Base-by-base conservation (phyloP, 768 basidiomycete genomes). In the Lactarius indigo region DNA sequence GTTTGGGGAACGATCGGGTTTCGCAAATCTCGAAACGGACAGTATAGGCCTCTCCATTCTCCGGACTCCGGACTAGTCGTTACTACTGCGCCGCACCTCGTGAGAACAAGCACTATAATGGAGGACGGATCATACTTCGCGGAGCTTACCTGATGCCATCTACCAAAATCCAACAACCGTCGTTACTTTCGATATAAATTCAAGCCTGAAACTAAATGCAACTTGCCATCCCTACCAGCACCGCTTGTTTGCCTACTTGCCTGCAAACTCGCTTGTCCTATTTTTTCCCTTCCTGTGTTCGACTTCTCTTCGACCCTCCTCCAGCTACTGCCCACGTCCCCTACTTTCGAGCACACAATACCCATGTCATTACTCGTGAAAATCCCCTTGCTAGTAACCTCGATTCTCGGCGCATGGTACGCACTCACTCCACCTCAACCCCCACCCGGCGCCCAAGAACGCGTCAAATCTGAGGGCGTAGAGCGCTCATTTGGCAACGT, bases 351-450 rank as follows among this genome's bases (percentile, higher is more conserved):
- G 2, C 12, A 8, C 42, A 17, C 41, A 28, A n/a, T 42, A 41
- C 1, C 20, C 23, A 70, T 70, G 69, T 68, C 59, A 3, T 55
- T 44, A 13, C 42, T 62, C 26, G 30, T 61, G 30, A 70, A 70
- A 64, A 42, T 64, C 6, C 60, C 63, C 5, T 35, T 70, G 17
- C 35, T 68, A 39, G 4, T 47, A 8, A 12, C 42, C 33, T 63
- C 63, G 37, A 35, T 47, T 1, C 23, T 62, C 5, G 67, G 67
- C 57, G 31, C 69, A 10, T 70, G 69, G 69, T 61, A 57, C 17
- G 54, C 69, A 10, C 60, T 70, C 56, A 70, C 69, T 3, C 67
- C 69, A n/a, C 69, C 69, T 1, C 68, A 70, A 17, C 69, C 69
- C 9, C 63, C 66, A 1, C 69, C 69, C 1, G 33, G 39, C 30